Conservation (phyloP, 2,329 filamentous ascomycete species). For the Dactylellina parvicollis region DNA sequence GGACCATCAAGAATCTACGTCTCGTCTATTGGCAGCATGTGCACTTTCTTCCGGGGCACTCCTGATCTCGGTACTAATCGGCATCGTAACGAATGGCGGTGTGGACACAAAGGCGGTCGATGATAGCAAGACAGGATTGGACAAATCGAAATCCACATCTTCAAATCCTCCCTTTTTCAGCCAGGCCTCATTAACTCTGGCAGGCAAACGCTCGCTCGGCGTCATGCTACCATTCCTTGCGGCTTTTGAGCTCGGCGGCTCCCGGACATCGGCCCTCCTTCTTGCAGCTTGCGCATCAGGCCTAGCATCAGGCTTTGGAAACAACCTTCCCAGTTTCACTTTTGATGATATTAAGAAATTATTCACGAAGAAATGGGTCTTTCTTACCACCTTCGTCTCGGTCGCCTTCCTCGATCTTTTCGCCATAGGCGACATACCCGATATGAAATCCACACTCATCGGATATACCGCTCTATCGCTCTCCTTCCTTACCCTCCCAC, state of each 20-base stretch:
- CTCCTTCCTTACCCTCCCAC: slow-evolving; percentile 26
- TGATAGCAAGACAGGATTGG: slow-evolving; percentile 23
- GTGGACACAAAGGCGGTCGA: slow-evolving; percentile 15
- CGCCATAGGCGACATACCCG: slow-evolving; percentile 31
- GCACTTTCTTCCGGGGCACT: slow-evolving; percentile 46
- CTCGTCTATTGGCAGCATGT: slow-evolving; percentile 44
- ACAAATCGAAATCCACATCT: slow-evolving; percentile 6
- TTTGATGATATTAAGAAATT: slow-evolving; percentile 36
- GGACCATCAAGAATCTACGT: slow-evolving; percentile 23
- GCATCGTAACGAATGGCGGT: slow-evolving; percentile 32
- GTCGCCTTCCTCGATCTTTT: slow-evolving; percentile 44
- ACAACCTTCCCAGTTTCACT: slow-evolving; percentile 10
- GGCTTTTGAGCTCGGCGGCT: slow-evolving; percentile 48
- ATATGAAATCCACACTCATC: slow-evolving; percentile 26
- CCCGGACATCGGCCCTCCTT: slow-evolving; percentile 21
- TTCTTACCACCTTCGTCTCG: slow-evolving; percentile 31
- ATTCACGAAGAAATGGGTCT: slow-evolving; percentile 39
- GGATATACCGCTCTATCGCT: slow-evolving; percentile 30
- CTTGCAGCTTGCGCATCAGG: slow-evolving; percentile 34
- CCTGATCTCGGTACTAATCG: slow-evolving; percentile 35
- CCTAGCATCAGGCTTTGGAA: slow-evolving; percentile 16
- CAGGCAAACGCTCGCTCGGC: slow-evolving; percentile 20
- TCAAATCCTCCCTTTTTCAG: slow-evolving; percentile 12
- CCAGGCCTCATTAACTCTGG: slow-evolving; percentile 4
- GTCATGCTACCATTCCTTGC: slow-evolving; percentile 50